phyloP scores from a whole-genome alignment of 2,329 filamentous ascomycete genomes.

The Talaromyces atroroseus region DNA sequence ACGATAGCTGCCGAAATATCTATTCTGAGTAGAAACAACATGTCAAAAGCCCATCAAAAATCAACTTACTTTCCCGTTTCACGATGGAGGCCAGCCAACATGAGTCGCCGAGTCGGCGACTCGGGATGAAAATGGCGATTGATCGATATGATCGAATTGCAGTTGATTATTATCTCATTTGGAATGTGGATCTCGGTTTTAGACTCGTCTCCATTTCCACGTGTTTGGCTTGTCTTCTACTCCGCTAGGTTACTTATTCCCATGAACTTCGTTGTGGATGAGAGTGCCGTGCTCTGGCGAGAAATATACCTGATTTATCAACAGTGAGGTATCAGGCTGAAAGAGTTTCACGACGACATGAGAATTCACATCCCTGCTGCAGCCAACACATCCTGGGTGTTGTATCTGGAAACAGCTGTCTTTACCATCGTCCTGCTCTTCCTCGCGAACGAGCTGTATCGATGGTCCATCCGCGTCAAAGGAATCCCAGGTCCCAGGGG shows the following conservation, averaged over 20 bases:
- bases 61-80: background rate
- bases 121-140: background rate
- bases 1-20: background rate
- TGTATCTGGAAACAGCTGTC: background rate
- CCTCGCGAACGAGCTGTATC: constrained; percentile 7
- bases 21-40: background rate
- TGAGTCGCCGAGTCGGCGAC: background rate
- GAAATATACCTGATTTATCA: too few relatives aligned
- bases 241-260: background rate
- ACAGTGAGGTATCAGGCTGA: too few relatives aligned
- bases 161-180: background rate
- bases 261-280: background rate
- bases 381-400: background rate
- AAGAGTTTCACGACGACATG: background rate
- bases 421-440: background rate
- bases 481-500: constrained; percentile 8
- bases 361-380: background rate
- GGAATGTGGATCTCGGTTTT: background rate
- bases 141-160: background rate
- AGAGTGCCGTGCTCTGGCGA: too few relatives aligned
- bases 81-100: background rate
- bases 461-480: constrained; percentile 6
- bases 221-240: background rate
- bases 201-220: background rate
- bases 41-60: background rate